Base-by-base conservation (phyloP, 2,329 filamentous ascomycete genomes). In the Elsinoe necatrix region DNA sequence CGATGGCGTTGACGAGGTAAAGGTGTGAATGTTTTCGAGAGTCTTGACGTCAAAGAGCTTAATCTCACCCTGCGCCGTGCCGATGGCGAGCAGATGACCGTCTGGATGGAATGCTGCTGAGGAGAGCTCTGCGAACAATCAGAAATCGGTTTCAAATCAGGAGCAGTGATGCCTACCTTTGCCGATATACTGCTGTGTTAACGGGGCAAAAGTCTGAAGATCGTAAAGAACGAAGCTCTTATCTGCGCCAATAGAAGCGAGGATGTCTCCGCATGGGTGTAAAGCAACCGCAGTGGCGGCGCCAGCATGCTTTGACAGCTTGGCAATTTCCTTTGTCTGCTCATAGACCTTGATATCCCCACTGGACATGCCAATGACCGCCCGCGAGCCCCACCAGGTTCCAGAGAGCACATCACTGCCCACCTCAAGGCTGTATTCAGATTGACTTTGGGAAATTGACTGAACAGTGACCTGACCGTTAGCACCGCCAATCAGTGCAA, bases 151-250 rank as follows among this genome's bases (percentile, higher is more conserved):
- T 61, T 20, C 52, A 57, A 54, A 29, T 34, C 16, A 31, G 29
- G 14, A 23, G 48, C 21, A 18, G 18, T 4, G n/a, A 16, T 5
- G 3, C 85, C 72, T 81, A 93, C 89, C 81, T 61, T 86, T 80
- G 71, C 92, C 85, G 21, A 84, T 86, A 69, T 86, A 93, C 41
- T 91, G 82, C 63, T 92, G 89, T 56, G 85, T 86, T 47, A 91
- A 82, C 23, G 84, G 81, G 65, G 83, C 81, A 66, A 83, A 77
- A 3, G 76, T 77, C 18, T 78, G 71, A 37, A 96, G 71, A 62
- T 97, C 89, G 71, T 97, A 96, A 60, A 97, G 82, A 1, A 91
- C 82, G 66, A 95, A 90, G 70, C 87, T 92, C 80, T 95, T 96
- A 70, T 98, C 93, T 1, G 83, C 80, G 50, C 92, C 91, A 31